These are phyloP conservation scores for Spinellus fusiger DNA, from an alignment of 192 early-diverging fungal species.

Conservation along the genomic window DNA sequence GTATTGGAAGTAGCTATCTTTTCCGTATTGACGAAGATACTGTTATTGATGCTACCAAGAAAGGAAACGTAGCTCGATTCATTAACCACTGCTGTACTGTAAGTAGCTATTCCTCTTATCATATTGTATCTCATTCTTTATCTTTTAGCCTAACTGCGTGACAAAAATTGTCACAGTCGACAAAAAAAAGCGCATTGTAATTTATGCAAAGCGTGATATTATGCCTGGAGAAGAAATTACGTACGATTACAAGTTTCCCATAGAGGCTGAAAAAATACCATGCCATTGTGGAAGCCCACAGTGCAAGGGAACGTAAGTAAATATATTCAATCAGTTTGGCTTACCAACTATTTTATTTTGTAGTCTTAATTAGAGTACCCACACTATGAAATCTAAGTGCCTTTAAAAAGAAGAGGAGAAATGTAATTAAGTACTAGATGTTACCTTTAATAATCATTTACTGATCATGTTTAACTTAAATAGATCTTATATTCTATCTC, in stretches of 20 bases:
- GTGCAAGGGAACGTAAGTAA: constrained; percentile 75
- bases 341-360: too few relatives aligned
- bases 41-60: constrained; percentile 95
- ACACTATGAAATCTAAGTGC: too few relatives aligned
- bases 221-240: constrained; percentile 94
- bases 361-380: not conserved
- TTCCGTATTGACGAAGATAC: constrained; percentile 94
- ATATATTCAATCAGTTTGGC: not conserved
- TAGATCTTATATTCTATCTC: too few relatives aligned
- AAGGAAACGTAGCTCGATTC: constrained; percentile 94
- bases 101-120: constrained; percentile 20
- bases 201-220: constrained; percentile 94
- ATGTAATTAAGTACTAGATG: too few relatives aligned
- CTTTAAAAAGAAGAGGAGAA: too few relatives aligned
- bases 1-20: constrained; percentile 92
- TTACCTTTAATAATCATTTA: too few relatives aligned
- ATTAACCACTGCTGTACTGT: constrained; percentile 97
- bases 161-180: constrained; percentile 93
- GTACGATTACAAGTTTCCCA: constrained; percentile 96
- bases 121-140: not conserved
- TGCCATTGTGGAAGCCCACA: constrained; percentile 85
- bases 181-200: constrained; percentile 89
- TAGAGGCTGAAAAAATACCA: constrained; percentile 95
- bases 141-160: constrained; percentile 87
- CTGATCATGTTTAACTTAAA: too few relatives aligned